A percentile compares a stretch with the other conserved stretches of the same genome.
phyloP scores from a whole-genome alignment of 257 asterid genomes.

The Ilex aquifolium region DNA sequence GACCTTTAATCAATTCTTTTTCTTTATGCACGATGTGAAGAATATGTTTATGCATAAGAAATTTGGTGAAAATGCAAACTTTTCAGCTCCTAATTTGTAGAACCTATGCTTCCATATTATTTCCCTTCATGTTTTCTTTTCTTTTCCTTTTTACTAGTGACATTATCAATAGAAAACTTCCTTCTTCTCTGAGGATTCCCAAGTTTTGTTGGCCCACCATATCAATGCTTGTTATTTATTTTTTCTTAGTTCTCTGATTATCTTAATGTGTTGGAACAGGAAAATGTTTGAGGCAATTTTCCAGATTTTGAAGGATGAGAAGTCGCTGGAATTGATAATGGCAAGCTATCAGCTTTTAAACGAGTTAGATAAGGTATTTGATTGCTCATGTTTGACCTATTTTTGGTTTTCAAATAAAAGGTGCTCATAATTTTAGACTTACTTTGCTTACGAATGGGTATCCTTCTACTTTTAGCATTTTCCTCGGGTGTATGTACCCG shows the following conservation, averaged over 20 bases:
- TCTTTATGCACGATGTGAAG: too few relatives aligned
- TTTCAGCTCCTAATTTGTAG: too few relatives aligned
- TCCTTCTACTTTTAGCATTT: slow-evolving; percentile 39
- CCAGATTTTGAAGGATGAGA: slow-evolving; percentile 61
- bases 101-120: too few relatives aligned
- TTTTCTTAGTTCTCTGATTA: background rate
- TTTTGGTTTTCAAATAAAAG: slow-evolving; percentile 1
- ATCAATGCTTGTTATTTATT: too few relatives aligned
- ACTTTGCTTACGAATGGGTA: slow-evolving; percentile 9
- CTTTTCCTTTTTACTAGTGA: too few relatives aligned
- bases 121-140: too few relatives aligned
- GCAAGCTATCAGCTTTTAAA: slow-evolving; percentile 73
- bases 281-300: slow-evolving; percentile 73
- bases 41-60: too few relatives aligned
- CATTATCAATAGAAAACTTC: background rate
- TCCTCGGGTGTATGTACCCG: slow-evolving; percentile 48
- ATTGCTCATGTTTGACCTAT: slow-evolving; percentile 1
- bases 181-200: background rate
- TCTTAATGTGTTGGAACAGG: slow-evolving; percentile 36
- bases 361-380: slow-evolving; percentile 66
- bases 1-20: too few relatives aligned
- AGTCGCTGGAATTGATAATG: slow-evolving; percentile 55
- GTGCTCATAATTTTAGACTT: slow-evolving; percentile 5
- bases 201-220: too few relatives aligned
- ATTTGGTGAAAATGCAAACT: too few relatives aligned